Percentiles rank a stretch among this genome's conserved stretches.
phyloP scores from a whole-genome alignment of 1,284 basidiomycete genomes.

The Sporisorium reilianum region DNA sequence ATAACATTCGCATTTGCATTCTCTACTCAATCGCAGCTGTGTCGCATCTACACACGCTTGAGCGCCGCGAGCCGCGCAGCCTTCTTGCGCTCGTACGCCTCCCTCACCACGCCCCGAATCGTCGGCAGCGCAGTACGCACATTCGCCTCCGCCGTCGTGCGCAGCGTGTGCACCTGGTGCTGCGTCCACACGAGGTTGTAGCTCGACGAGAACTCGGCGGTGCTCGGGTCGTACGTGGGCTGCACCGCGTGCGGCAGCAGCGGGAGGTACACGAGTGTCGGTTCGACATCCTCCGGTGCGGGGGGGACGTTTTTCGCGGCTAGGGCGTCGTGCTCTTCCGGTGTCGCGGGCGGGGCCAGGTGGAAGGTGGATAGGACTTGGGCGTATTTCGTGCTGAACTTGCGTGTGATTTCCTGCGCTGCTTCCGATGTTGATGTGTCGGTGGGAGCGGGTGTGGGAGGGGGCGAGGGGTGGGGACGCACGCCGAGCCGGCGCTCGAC shows the following conservation, averaged over 20 bases:
- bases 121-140: neutral
- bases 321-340: too few relatives aligned
- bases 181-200: conserved; percentile 1
- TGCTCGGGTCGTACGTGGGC: neutral
- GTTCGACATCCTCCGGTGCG: neutral
- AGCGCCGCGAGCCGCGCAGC: neutral
- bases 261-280: neutral
- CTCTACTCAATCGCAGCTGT: too few relatives aligned
- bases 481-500: too few relatives aligned
- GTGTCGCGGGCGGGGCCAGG: too few relatives aligned
- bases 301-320: neutral
- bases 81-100: neutral
- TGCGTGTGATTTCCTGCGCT: too few relatives aligned
- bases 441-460: too few relatives aligned
- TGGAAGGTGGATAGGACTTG: too few relatives aligned
- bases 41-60: neutral
- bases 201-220: neutral
- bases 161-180: neutral
- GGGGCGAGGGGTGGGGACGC: too few relatives aligned
- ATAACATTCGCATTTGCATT: neutral
- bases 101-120: neutral
- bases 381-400: too few relatives aligned
- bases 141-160: neutral
- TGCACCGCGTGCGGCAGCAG: neutral
- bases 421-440: too few relatives aligned